A percentile compares a stretch with the other conserved stretches of the same genome.
Conservation (phyloP, 495 filamentous ascomycete species). For the Penicillium bialowiezense region DNA sequence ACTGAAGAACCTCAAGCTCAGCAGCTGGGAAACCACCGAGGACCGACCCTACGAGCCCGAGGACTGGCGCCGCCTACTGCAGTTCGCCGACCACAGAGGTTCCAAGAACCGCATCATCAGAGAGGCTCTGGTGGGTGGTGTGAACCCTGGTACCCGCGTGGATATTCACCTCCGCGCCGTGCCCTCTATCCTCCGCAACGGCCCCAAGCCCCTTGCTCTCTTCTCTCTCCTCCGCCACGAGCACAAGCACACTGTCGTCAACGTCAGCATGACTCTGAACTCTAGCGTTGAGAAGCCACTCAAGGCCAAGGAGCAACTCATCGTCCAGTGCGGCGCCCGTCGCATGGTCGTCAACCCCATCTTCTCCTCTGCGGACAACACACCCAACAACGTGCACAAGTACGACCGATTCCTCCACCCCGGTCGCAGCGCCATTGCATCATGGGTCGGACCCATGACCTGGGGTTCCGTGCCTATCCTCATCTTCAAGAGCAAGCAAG, state of each 20-base stretch:
- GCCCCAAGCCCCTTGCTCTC: slow-evolving; percentile 60
- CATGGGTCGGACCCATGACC: slow-evolving; percentile 83
- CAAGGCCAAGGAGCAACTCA: slow-evolving; percentile 84
- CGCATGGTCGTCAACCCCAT: slow-evolving; percentile 84
- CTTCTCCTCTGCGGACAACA: slow-evolving; percentile 79
- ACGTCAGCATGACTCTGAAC: slow-evolving; percentile 79
- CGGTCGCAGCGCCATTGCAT: slow-evolving; percentile 84
- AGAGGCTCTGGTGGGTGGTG: slow-evolving; percentile 82
- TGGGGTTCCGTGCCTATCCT: slow-evolving; percentile 90
- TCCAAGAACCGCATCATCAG: slow-evolving; percentile 69
- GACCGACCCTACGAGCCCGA: slow-evolving; percentile 82
- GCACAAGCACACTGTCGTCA: slow-evolving; percentile 84
- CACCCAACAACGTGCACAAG: slow-evolving; percentile 94
- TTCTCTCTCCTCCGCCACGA: slow-evolving; percentile 91
- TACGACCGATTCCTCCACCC: slow-evolving; percentile 92
- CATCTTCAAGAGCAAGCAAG: slow-evolving; percentile 66
- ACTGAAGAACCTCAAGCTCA: slow-evolving; percentile 82
- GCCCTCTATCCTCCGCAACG: slow-evolving; percentile 55
- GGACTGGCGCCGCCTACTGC: slow-evolving; percentile 82
- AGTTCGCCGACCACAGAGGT: slow-evolving; percentile 78
- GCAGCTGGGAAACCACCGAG: slow-evolving; percentile 82
- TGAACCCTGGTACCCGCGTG: slow-evolving; percentile 77
- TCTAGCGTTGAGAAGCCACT: slow-evolving; percentile 69
- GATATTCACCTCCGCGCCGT: slow-evolving; percentile 75
- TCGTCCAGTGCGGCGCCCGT: slow-evolving; percentile 84